These are phyloP conservation scores for Poteriospumella lacustris DNA, from an alignment of 108 stramenopile species.

Conservation along the genomic window DNA sequence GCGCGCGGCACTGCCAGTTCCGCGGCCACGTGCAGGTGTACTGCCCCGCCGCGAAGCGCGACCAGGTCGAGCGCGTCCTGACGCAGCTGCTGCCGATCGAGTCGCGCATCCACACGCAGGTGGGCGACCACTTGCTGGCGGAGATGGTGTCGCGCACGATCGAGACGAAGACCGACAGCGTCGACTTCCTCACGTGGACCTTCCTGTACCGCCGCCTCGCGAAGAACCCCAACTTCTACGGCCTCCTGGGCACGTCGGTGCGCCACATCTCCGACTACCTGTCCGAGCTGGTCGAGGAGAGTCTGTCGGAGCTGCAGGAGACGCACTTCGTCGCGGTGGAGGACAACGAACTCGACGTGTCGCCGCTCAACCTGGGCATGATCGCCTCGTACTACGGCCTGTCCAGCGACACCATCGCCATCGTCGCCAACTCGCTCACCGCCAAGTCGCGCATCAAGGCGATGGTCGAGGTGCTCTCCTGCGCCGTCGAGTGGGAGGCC, in stretches of 20 bases:
- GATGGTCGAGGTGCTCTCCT: constrained; percentile 85
- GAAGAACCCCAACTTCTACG: constrained; percentile 99
- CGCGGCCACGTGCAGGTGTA: constrained; percentile 76
- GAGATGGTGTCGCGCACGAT: constrained; percentile 92
- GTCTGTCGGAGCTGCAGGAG: constrained; percentile 86
- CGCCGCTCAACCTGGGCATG: constrained; percentile 95
- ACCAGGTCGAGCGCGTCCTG: constrained; percentile 80
- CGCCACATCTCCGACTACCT: constrained; percentile 90
- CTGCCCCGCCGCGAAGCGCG: constrained; percentile 89
- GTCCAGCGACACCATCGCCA: constrained; percentile 90
- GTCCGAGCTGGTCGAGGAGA: constrained; percentile 94
- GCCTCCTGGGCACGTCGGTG: constrained; percentile 77
- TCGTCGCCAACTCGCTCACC: constrained; percentile 87
- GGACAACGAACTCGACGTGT: constrained; percentile 77
- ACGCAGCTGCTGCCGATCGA: constrained; percentile 95
- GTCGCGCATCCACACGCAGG: constrained; percentile 85
- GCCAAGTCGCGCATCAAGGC: constrained; percentile 85
- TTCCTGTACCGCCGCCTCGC: constrained; percentile 89
- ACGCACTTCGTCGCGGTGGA: constrained; percentile 78
- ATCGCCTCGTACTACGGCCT: constrained; percentile 95
- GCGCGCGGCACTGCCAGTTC: constrained; percentile 58
- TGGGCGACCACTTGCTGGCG: constrained; percentile 94
- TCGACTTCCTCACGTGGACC: constrained; percentile 98
- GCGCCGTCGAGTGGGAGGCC: constrained; percentile 82
- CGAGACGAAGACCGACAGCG: constrained; percentile 88